Base-by-base conservation (phyloP, 352 stramenopile genomes). In the Globisporangium radiosum region DNA sequence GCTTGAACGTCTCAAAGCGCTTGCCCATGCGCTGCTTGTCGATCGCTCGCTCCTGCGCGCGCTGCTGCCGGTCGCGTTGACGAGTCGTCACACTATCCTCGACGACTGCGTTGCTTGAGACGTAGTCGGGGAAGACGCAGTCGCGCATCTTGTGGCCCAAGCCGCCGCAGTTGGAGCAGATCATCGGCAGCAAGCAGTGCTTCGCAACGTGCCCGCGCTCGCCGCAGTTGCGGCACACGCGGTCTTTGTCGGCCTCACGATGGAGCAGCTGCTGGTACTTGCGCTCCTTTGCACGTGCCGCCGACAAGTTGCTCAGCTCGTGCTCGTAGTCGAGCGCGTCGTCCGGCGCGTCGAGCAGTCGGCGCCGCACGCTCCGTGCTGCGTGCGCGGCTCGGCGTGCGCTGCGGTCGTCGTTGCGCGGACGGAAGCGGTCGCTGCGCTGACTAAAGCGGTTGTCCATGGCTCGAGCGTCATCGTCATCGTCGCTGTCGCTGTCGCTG, bases 141-240 rank as follows among this genome's bases (percentile, higher is more conserved):
- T 88, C 69, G 59, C 52, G 52, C 25, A 61, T 60, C 25, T 61
- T 63, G 64, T 93, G 84, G 43, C 81, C 83, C 13, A 93, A 64
- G 47, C 76, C 82, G 51, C 84, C 84, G 56, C 84, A 93, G 63
- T 87, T 87, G 52, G 74, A 78, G 73, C 84, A 93, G 68, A 93
- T 91, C 50, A 69, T 58, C 5, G 84, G 84, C 47, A 93, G 60
- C 56, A 89, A 65, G 51, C 84, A 93, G 70, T 90, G 87, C 56
- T 68, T 69, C 14, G 76, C 52, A 15, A 85, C 67, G 62, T 93
- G 84, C 14, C 84, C 84, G 2, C 55, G 76, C 62, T 93, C 81
- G 19, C 84, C 84, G 65, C 84, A 93, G 60, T 93, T 93, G 37
- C 62, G 70, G 62, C 84, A 93, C 52, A 91, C 73, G 47, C 70